Evolutionary conservation across 139 green algal species (phyloP), one percentile per base, ranked within the genome.

Genomic region (Chlamydomonas incerta): DNA sequence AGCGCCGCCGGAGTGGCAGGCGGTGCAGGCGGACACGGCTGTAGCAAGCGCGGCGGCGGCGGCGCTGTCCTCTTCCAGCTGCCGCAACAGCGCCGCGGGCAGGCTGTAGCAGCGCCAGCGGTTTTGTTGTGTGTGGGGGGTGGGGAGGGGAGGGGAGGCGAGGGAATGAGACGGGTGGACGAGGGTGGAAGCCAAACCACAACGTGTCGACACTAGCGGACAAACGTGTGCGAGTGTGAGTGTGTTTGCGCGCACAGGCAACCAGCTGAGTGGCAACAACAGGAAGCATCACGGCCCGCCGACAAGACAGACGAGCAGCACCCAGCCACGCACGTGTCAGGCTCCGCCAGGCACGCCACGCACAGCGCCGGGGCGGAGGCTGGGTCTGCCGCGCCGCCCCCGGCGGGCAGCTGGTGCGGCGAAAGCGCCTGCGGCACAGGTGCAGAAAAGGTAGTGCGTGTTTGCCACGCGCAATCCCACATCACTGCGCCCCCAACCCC

Each of bases 1-100:
- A 3, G 88, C 92, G 11, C 92, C 95, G 26, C 79, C 41, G 6
- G 41, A 92, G 83, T 97, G 93, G 87, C 95, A 97, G 29, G 26
- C 20, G 52, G 87, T 60, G 87, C 95, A 97, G 18, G 82, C 80
- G 2, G 87, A 69, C 17, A 71, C 17, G 0, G 89, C 83, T 0
- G 55, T 41, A 11, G 70, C 57, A 13, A 84, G 73, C 23, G 55
- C 69, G 13, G 31, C 17, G 5, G 26, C 28, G 29, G 77, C 77
- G 41, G 46, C 52, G 63, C 65, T 74, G 63, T 83, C 77, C 13
- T 83, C 63, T 0, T 15, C 17, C 63, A 83, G 47, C 23, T 41
- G 29, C 28, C n/a, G 46, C 23, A 83, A 55, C 34, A 74, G 52
- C 70, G 62, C n/a, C 70, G 72, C 1, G 29, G 35, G 74, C 41